A percentile compares a stretch with the other conserved stretches of the same genome.
phyloP scores from a whole-genome alignment of 139 green algal genomes.

The Closterium sp. region DNA sequence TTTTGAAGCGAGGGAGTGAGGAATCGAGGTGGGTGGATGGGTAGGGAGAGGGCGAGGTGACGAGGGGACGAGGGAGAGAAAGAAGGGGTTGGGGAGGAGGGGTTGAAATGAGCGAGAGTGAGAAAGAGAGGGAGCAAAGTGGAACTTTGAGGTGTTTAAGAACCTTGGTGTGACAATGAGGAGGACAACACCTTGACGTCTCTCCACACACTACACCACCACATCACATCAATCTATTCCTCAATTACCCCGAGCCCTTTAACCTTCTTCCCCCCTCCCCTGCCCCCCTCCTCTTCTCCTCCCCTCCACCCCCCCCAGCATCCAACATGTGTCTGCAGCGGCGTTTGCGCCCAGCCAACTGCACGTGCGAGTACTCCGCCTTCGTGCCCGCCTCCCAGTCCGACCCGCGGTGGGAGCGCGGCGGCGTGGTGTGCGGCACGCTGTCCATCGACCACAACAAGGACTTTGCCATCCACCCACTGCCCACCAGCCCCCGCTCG shows the following conservation, averaged over 20 bases:
- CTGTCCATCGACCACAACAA: conserved; percentile 24
- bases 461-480: conserved; percentile 16
- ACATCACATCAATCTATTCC: too few species aligned
- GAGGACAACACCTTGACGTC: too few species aligned
- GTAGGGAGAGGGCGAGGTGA: too few species aligned
- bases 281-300: background rate
- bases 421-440: conserved; percentile 8
- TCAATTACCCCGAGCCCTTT: too few species aligned
- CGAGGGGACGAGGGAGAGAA: too few species aligned
- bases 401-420: background rate
- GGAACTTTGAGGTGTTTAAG: too few species aligned
- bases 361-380: conserved; percentile 15
- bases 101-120: too few species aligned
- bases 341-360: conserved; percentile 14
- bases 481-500: background rate
- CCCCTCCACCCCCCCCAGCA: background rate
- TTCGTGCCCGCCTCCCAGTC: background rate
- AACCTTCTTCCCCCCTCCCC: background rate
- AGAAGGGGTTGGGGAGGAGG: too few species aligned
- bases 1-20: background rate
- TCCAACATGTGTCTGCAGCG: background rate
- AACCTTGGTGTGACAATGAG: too few species aligned
- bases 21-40: background rate
- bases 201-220: too few species aligned
- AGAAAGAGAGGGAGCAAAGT: too few species aligned